Base-by-base conservation (phyloP, 371 early-diverging fungal species). In the Mortierella sp. region DNA sequence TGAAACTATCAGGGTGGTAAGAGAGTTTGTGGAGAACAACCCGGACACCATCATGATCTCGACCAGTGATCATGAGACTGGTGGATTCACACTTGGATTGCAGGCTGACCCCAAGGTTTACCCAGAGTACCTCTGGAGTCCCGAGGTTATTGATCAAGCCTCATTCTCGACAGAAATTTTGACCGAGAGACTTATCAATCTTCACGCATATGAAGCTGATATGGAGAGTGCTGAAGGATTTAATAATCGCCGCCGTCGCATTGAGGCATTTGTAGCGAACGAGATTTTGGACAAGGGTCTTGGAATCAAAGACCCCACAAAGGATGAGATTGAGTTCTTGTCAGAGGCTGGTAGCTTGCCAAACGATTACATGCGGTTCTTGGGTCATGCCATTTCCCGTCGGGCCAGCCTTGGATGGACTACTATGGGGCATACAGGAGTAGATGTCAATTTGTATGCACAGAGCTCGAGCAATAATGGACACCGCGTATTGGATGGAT, bases 51-150 rank as follows among this genome's bases (percentile, higher is more conserved):
- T 97, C 8, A 82, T 97, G 90, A 94, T 97, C 45, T 95, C 96
- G 63, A 88, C 88, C 10, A 92, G 92, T 62, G 98, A 98, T 84
- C 98, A 98, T 76, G 99, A 98, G 85, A 98, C 98, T 1, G 99
- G 99, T 10, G 98, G 97, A 0, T 84, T 97, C 32, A 90, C 96
- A 0, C 83, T 96, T 17, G 96, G 91, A 17, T 83, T 89, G 37
- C 95, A 96, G 83, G 81, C 91, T 1, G 84, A 86, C 13, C 64
- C 80, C 0, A 66, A 67, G 0, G 62, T 61, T 3, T 95, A 95
- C 73, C 96, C 96, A 2, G 90, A 92, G 19, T 98, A 98, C 77
- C 64, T 87, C 5, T 98, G 98, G 98, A 83, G 87, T 57, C 97
- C 98, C 0, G 87, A 93, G 59, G 91, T 89, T 0, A 83, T 98